phyloP scores from a whole-genome alignment of 164 flowering plant genomes.

The Vitis riparia region DNA sequence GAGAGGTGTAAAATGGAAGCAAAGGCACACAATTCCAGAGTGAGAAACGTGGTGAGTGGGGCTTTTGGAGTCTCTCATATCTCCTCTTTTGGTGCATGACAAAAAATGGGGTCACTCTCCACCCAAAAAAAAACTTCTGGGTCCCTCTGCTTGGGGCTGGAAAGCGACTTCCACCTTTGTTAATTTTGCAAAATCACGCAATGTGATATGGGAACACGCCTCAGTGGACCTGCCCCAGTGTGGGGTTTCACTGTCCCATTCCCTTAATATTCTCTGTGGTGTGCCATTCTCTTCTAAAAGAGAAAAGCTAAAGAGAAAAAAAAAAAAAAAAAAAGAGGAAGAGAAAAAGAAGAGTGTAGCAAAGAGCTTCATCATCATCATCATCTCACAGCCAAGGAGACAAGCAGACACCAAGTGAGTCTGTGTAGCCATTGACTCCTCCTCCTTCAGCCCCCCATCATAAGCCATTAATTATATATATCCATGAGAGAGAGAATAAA shows the following conservation, averaged over 20 bases:
- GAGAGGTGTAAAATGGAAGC: constrained; percentile 44
- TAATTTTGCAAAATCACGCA: constrained; percentile 44
- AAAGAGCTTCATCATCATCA: constrained; percentile 16
- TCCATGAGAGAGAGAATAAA: constrained; percentile 5
- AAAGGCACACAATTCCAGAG: constrained; percentile 30
- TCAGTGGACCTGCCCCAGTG: constrained; percentile 26
- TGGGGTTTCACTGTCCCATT: constrained; percentile 7
- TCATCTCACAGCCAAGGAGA: constrained; percentile 25
- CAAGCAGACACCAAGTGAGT: constrained; percentile 48
- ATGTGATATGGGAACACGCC: constrained; percentile 22
- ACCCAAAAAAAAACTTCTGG: constrained; percentile 11
- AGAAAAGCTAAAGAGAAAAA: neutral
- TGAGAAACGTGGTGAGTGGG: constrained; percentile 26
- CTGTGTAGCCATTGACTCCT: constrained; percentile 46
- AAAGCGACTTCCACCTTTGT: constrained; percentile 36
- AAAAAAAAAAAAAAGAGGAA: neutral
- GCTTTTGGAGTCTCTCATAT: neutral
- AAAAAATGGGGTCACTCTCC: constrained; percentile 26
- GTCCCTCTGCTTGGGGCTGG: constrained; percentile 22
- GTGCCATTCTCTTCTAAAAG: constrained; percentile 5
- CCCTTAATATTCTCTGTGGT: constrained; percentile 1
- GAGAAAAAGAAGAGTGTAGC: neutral
- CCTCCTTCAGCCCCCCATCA: constrained; percentile 26
- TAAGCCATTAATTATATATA: constrained; percentile 30
- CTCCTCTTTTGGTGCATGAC: constrained; percentile 38